A percentile compares a stretch with the other conserved stretches of the same genome.
These are phyloP conservation scores for Murraya paniculata DNA, from an alignment of 345 rosid genomes.

Conservation along the genomic window DNA sequence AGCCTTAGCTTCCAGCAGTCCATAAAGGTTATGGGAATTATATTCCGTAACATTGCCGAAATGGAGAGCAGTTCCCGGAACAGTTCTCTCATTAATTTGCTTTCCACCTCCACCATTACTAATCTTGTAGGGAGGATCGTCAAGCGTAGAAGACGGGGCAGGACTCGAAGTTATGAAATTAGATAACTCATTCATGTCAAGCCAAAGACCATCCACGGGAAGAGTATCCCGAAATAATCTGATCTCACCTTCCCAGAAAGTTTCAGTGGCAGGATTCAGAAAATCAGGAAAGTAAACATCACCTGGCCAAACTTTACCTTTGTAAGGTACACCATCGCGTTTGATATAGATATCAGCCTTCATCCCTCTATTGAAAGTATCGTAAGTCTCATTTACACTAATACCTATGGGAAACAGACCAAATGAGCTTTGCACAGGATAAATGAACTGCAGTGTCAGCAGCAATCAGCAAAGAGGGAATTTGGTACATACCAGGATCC, in stretches of 20 bases:
- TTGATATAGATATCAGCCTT: slow-evolving; percentile 41
- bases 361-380: slow-evolving; percentile 41
- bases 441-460: too few relatives aligned
- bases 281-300: slow-evolving; percentile 45
- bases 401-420: slow-evolving; percentile 24
- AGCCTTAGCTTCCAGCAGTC: slow-evolving; percentile 32
- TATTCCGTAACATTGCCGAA: slow-evolving; percentile 32
- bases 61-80: slow-evolving; percentile 31
- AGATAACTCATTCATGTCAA: slow-evolving; percentile 51
- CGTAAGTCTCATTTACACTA: slow-evolving; percentile 35
- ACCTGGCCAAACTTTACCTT: slow-evolving; percentile 47
- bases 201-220: slow-evolving; percentile 48
- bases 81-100: slow-evolving; percentile 26
- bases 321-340: slow-evolving; percentile 30
- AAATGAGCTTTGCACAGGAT: background rate
- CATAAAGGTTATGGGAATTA: slow-evolving; percentile 42
- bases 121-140: slow-evolving; percentile 48
- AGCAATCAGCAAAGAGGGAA: background rate
- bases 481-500: slow-evolving; percentile 41
- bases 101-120: slow-evolving; percentile 12
- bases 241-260: slow-evolving; percentile 41
- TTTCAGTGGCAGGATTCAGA: slow-evolving; percentile 21
- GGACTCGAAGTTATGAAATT: slow-evolving; percentile 38
- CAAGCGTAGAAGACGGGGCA: slow-evolving; percentile 28
- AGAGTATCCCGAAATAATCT: slow-evolving; percentile 26